Evolutionary conservation across 2,329 filamentous ascomycete species (phyloP), one percentile per base, ranked within the genome.

Genomic region (Aspergillus versicolor): DNA sequence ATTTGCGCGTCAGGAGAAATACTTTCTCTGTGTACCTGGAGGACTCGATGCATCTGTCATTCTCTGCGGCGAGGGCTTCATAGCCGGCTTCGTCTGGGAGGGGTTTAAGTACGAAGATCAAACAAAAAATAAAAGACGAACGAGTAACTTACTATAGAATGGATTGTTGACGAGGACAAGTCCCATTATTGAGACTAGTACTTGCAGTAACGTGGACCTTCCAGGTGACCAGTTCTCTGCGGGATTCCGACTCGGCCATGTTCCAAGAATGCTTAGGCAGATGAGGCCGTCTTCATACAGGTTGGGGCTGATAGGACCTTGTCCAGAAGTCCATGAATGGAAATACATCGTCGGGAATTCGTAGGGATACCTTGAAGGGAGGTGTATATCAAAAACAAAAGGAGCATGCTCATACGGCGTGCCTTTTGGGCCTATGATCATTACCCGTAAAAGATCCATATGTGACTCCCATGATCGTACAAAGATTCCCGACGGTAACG

Each of bases 251-350:
- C 80, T 77, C 52, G 82, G 79, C 84, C 84, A 87, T 2, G 84
- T 87, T 12, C 83, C 83, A 4, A 87, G 70, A 21, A 87, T 67
- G 59, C 79, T 82, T 15, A 87, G 70, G 63, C 84, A 87, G 32
- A 87, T 84, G 64, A 82, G 85, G 22, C 84, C 84, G 58, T 85
- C 81, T 61, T 86, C 83, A 67, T 86, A 86, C 1, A 87, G 69
- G 61, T 87, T 87, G 0, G 84, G 84, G 61, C 87, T 87, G 22
- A 86, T 74, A n/a, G 76, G 74, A 1, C 81, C 81, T 21, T 77
- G 68, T 1, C 78, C 78, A 54, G 75, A 69, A 0, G 81, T 83
- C 83, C 83, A 86, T 50, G 79, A 83, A 67, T 87, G 83, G 67
- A 87, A 87, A 68, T 77, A 82, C 1, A 79, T 79, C n/a, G 73